Evolutionary conservation across 2,329 filamentous ascomycete genomes (phyloP), one percentile per base, ranked within the genome.

Genomic region (Cladophialophora psammophila): DNA sequence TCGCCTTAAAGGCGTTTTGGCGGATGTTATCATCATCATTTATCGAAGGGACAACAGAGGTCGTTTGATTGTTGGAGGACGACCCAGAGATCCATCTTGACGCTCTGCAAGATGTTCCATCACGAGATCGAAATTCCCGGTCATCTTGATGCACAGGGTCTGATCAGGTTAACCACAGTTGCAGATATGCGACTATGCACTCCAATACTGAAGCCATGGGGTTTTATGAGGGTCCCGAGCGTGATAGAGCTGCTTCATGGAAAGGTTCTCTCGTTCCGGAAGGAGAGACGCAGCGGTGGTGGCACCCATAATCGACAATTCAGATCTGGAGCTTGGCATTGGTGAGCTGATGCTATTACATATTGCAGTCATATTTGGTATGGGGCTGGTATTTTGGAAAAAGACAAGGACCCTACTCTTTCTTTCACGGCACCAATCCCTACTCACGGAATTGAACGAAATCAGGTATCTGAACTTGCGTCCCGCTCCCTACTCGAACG

Each of bases 91-190:
- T 36, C 50, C 50, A 26, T 55, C 18, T 34, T 55, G 18, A 45
- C 12, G 8, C 59, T 59, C 45, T 59, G 31, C 63, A 40, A 65
- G 9, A 54, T 60, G 18, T 20, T 65, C n/a, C 63, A 65, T 26
- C 55, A 60, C 35, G 26, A 38, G 18, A 10, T 20, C 13, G 36
- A 55, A 18, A 20, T 54, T 40, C 34, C 54, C 10, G 18, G 54
- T n/a, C 45, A 40, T 20, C 15, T 36, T 15, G 26, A 40, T 5
- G 8, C 3, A 2, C 2, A 31, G n/a, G 12, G 34, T 15, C 34
- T 54, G 26, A 8, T 53, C n/a, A 61, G 54, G 15, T n/a, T 61
- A 18, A 20, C 32, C 1, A 20, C 26, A 8, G 35, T 32, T 8
- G 59, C 59, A 13, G 48, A 54, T 26, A 42, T 40, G 59, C 15